Base-by-base conservation (phyloP, 495 filamentous ascomycete species). In the Aspergillus incahuasiensis region DNA sequence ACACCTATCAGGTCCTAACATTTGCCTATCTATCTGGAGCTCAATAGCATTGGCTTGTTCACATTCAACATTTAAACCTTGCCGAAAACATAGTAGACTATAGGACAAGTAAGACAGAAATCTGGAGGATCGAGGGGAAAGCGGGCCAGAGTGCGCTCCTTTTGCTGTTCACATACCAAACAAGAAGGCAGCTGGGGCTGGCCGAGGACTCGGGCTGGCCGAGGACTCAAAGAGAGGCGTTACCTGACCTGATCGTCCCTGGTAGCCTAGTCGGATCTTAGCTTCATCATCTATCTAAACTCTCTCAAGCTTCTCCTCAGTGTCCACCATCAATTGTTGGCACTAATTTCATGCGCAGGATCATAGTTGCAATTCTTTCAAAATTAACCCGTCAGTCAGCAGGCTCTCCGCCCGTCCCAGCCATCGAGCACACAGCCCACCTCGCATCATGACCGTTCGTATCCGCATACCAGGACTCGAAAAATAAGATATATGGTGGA, bases 301-400 rank as follows among this genome's bases (percentile, higher is more conserved):
- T 18, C 16, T 49, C 25, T 35, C 11, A 49, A 3, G 25, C 3
- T 28, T 28, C 25, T 16, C 28, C 18, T n/a, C 24, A 9, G 19
- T 15, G 11, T 21, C 12, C 34, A 13, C 25, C 15, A 51, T 40
- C n/a, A 13, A 51, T 21, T 11, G 20, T 20, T 24, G 41, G 22
- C 5, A 3, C 32, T 25, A 50, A 57, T 60, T 60, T 59, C 76
- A 94, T 92, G 89, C 84, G 79, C 74, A 83, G 79, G 67, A 78
- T 89, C 54, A 80, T 92, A 54, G 79, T 80, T 41, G 86, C 89
- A 28, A 85, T 91, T 61, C 69, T 92, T 57, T 86, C 89, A 64
- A 87, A 88, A n/a, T n/a, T n/a, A n/a, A 59, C 84, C 88, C 48
- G 87, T 89, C 65, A 74, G 90, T 63, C 86, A 86, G 70, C 82